Conservation (phyloP, 352 stramenopile species). For the Peronospora belbahrii region DNA sequence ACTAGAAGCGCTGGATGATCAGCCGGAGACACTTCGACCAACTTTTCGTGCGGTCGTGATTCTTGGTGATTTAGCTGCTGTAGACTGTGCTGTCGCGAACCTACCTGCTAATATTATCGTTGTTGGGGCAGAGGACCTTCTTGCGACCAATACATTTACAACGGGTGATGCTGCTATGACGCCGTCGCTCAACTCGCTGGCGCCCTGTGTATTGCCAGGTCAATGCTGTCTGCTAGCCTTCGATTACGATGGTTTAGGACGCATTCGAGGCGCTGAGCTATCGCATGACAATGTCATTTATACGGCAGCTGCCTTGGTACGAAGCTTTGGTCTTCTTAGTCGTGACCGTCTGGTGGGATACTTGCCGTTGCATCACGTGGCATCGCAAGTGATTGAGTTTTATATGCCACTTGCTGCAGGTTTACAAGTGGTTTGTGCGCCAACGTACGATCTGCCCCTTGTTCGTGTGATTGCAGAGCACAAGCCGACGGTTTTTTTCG, state of each 20-base stretch:
- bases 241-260: slow-evolving; percentile 45
- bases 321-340: slow-evolving; percentile 42
- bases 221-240: slow-evolving; percentile 57
- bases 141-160: slow-evolving; percentile 18
- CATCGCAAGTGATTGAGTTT: slow-evolving; percentile 62
- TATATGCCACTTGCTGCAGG: slow-evolving; percentile 62
- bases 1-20: slow-evolving; percentile 14
- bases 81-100: slow-evolving; percentile 19
- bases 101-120: slow-evolving; percentile 33
- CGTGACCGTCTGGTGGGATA: slow-evolving; percentile 58
- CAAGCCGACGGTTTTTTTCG: slow-evolving; percentile 74
- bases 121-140: slow-evolving; percentile 39
- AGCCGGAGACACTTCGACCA: slow-evolving; percentile 16
- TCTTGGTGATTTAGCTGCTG: slow-evolving; percentile 13
- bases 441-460: slow-evolving; percentile 37
- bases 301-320: slow-evolving; percentile 53
- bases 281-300: slow-evolving; percentile 85
- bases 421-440: slow-evolving; percentile 51
- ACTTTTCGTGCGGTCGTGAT: slow-evolving; percentile 41
- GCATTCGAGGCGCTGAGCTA: slow-evolving; percentile 42
- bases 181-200: slow-evolving; percentile 25
- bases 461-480: slow-evolving; percentile 43
- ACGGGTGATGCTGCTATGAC: slow-evolving; percentile 12
- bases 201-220: slow-evolving; percentile 24
- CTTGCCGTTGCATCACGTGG: slow-evolving; percentile 59